phyloP scores from a whole-genome alignment of 345 rosid species.

The Gossypium turneri region DNA sequence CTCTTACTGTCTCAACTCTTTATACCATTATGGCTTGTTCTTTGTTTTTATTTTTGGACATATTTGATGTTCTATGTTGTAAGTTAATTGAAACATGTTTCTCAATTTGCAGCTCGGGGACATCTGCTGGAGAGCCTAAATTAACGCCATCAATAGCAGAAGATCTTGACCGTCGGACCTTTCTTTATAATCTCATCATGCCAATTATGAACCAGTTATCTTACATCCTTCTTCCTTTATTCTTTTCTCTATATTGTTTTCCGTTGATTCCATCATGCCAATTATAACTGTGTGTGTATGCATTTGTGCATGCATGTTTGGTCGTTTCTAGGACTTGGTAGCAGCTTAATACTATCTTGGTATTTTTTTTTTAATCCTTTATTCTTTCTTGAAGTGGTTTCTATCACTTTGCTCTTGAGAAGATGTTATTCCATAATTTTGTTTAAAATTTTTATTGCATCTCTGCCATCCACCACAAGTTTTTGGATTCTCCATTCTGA shows the following conservation, averaged over 20 bases:
- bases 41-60: not conserved
- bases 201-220: slow-evolving; percentile 58
- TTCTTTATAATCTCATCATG: slow-evolving; percentile 63
- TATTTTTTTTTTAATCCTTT: not conserved
- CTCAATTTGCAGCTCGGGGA: slow-evolving; percentile 55
- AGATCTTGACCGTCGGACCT: slow-evolving; percentile 63
- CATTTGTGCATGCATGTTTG: not conserved
- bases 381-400: slow-evolving; percentile 1
- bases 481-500: not conserved
- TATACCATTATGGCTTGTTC: not conserved
- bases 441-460: not conserved
- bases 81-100: not conserved
- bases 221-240: slow-evolving; percentile 7
- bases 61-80: not conserved
- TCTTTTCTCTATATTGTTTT: not conserved
- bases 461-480: not conserved
- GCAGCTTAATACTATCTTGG: not conserved
- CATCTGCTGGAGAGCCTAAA: slow-evolving; percentile 66
- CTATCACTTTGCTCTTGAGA: not conserved
- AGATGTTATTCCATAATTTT: not conserved
- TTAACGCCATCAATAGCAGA: slow-evolving; percentile 60
- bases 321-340: not conserved
- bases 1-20: not conserved
- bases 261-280: not conserved
- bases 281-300: not conserved